phyloP scores from a whole-genome alignment of 2,329 filamentous ascomycete genomes.

The Thelonectria blattea region DNA sequence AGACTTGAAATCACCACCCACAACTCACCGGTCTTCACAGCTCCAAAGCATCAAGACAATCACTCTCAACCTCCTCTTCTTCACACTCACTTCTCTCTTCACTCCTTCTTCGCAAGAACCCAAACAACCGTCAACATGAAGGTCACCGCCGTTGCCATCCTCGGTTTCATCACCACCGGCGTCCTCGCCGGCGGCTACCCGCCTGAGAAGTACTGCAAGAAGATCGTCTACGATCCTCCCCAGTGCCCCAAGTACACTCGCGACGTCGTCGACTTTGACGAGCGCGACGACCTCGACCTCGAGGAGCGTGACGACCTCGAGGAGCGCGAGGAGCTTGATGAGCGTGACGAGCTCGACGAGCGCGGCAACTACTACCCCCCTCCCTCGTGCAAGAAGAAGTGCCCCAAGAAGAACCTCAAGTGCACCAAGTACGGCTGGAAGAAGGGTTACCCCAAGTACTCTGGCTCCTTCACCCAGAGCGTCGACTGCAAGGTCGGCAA shows the following conservation, averaged over 20 bases:
- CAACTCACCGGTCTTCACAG: slow-evolving; percentile 4
- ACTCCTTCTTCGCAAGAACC: not conserved
- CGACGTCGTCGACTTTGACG: slow-evolving; percentile 5
- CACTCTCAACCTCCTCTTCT: not conserved
- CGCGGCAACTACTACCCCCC: slow-evolving; percentile 7
- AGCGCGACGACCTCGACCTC: slow-evolving; percentile 7
- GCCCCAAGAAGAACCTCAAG: slow-evolving; percentile 27
- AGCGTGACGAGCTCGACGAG: slow-evolving; percentile 10
- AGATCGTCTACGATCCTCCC: slow-evolving; percentile 17
- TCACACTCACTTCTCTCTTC: not conserved
- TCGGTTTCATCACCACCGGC: slow-evolving; percentile 28
- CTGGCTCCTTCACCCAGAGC: slow-evolving; percentile 8
- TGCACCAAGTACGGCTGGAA: slow-evolving; percentile 28
- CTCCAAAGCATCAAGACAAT: slow-evolving; percentile 7
- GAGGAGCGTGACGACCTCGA: slow-evolving; percentile 16
- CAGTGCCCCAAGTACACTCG: slow-evolving; percentile 16
- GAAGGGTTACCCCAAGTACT: slow-evolving; percentile 21
- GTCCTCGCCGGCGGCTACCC: slow-evolving; percentile 18
- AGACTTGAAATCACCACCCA: slow-evolving; percentile 17
- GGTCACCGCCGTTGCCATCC: slow-evolving; percentile 1
- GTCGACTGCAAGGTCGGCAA: slow-evolving; percentile 22
- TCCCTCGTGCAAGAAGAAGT: slow-evolving; percentile 24
- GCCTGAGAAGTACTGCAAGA: slow-evolving; percentile 12
- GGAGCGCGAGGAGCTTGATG: slow-evolving; percentile 2
- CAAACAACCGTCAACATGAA: not conserved